These are phyloP conservation scores for Paramecium bursaria DNA, from an alignment of 73 alveolate genomes.

Conservation along the genomic window DNA sequence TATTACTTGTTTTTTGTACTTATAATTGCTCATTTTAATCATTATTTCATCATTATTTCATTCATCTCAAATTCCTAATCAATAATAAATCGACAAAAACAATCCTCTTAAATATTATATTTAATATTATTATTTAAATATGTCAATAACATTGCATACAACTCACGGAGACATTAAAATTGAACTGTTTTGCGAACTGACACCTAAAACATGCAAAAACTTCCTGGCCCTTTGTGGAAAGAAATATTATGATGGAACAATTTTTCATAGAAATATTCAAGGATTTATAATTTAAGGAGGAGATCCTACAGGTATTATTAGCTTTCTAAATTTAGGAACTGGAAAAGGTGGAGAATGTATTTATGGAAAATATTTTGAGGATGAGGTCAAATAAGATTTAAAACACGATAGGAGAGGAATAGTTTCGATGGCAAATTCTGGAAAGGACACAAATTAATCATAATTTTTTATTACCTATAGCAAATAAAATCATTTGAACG, in stretches of 20 bases:
- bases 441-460: constrained; percentile 73
- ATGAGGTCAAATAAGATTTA: constrained; percentile 70
- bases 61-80: too few relatives aligned
- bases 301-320: constrained; percentile 75
- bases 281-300: constrained; percentile 82
- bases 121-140: constrained; percentile 35
- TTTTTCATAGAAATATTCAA: constrained; percentile 78
- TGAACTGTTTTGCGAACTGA: constrained; percentile 73
- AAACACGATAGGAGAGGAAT: constrained; percentile 83
- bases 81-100: too few relatives aligned
- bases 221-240: constrained; percentile 75
- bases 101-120: too few relatives aligned
- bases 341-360: constrained; percentile 84
- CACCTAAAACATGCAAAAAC: constrained; percentile 74
- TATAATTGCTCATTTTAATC: too few relatives aligned
- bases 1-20: too few relatives aligned
- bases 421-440: constrained; percentile 79
- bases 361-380: constrained; percentile 72
- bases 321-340: constrained; percentile 16
- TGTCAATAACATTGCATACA: constrained; percentile 79
- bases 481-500: constrained; percentile 75
- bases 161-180: constrained; percentile 77
- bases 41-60: too few relatives aligned
- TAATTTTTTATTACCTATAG: constrained; percentile 81
- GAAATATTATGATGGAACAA: constrained; percentile 70